These are phyloP conservation scores for Paramecium biaurelia DNA, from an alignment of 73 alveolate genomes.

Conservation along the genomic window DNA sequence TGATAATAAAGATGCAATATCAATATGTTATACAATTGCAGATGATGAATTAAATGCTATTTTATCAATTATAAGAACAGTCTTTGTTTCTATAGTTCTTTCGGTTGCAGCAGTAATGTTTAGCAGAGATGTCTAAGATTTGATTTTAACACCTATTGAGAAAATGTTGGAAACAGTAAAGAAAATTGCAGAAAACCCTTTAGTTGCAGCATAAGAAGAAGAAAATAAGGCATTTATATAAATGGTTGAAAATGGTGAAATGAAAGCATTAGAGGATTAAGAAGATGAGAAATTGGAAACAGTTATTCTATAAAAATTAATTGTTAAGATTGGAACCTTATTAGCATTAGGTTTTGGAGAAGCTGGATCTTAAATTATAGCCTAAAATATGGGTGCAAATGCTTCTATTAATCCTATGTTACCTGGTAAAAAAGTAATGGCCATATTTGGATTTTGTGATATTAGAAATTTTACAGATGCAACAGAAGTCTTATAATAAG, in stretches of 20 bases:
- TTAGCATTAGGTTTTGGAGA: conserved; percentile 88
- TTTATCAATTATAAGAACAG: conserved; percentile 84
- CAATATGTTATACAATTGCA: neutral
- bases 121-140: conserved; percentile 84
- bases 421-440: conserved; percentile 84
- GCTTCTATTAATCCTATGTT: conserved; percentile 81
- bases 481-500: conserved; percentile 87
- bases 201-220: conserved; percentile 92
- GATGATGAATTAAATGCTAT: conserved; percentile 69
- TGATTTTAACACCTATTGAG: conserved; percentile 93
- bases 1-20: neutral
- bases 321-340: conserved; percentile 78
- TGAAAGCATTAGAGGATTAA: neutral
- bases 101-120: conserved; percentile 85
- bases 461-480: conserved; percentile 86
- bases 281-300: conserved; percentile 69
- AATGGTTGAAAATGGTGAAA: conserved; percentile 37
- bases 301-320: conserved; percentile 60
- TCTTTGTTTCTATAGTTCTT: conserved; percentile 87
- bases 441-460: conserved; percentile 90
- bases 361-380: conserved; percentile 89
- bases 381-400: conserved; percentile 72
- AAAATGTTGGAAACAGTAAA: conserved; percentile 92
- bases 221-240: conserved; percentile 74
- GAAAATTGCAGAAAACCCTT: conserved; percentile 92